Evolutionary conservation across 2,329 filamentous ascomycete species (phyloP).

Genomic region (Dactylonectria macrodidyma): DNA sequence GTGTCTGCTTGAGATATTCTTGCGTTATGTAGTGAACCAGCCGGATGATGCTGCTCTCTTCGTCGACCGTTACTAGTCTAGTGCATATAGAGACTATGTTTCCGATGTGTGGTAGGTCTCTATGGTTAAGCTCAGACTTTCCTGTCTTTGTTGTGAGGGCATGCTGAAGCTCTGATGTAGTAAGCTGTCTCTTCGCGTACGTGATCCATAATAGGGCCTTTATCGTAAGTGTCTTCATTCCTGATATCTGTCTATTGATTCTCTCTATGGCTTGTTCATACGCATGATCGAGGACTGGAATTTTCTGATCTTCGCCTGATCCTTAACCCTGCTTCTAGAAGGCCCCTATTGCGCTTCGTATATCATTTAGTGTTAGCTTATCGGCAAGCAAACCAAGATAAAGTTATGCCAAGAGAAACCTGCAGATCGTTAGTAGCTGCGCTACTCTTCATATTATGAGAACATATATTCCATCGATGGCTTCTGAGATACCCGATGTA

Average conservation of each 20-base stretch:
- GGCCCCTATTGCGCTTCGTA: constrained; percentile 50
- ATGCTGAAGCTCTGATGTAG: too few relatives aligned
- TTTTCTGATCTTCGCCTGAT: not conserved
- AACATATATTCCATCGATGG: constrained; percentile 39
- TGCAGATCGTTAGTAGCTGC: not conserved
- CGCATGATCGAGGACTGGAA: not conserved
- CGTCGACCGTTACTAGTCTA: constrained; percentile 58
- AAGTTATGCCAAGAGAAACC: constrained; percentile 34
- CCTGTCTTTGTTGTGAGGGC: too few relatives aligned
- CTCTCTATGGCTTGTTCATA: constrained; percentile 6
- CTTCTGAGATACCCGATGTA: not conserved
- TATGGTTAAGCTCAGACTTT: constrained; percentile 46
- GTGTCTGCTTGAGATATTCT: constrained; percentile 59
- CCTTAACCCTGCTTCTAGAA: constrained; percentile 39
- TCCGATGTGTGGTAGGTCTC: constrained; percentile 51
- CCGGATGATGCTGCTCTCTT: constrained; percentile 54
- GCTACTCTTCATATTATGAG: too few relatives aligned
- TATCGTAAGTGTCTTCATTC: not conserved
- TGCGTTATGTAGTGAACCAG: constrained; percentile 62
- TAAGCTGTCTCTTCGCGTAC: constrained; percentile 42
- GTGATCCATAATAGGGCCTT: constrained; percentile 56
- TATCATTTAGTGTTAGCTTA: not conserved
- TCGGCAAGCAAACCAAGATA: constrained; percentile 23
- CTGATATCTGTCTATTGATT: not conserved
- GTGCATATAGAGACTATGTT: constrained; percentile 55